Base-by-base conservation (phyloP, 441 rosid species). In the Hura crepitans region DNA sequence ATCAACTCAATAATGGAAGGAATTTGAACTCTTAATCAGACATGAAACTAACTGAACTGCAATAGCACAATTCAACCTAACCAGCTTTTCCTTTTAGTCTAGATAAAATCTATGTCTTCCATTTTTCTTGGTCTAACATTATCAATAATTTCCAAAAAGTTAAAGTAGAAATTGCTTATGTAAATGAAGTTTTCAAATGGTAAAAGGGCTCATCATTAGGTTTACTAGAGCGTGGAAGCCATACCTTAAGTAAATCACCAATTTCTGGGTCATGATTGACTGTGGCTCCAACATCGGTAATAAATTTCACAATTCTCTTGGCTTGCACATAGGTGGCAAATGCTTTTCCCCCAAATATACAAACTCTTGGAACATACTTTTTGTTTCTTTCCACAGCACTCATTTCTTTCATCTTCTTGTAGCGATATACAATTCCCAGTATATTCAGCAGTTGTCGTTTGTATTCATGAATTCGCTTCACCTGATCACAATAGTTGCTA, bases 341-440 rank as follows among this genome's bases (percentile, higher is more conserved):
- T 56, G 99, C 99, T 78, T 94, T 94, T 11, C 99, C 99, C 12
- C 97, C 99, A 78, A 94, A 92, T 80, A 94, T 87, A 78, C 99
- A 94, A 73, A 92, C 97, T 79, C 99, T 86, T 2, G 99, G 97
- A 57, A 79, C 91, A 73, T 74, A 94, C 63, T 77, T 82, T 31
- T 77, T 77, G 70, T 75, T 81, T 80, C 97, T 90, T 78, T 92
- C 94, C n/a, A 63, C 79, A 20, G 85, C 80, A 76, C 72, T 87
- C 96, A 89, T 86, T 83, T 90, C 97, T 79, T 94, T 94, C 97
- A 94, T 92, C 85, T 82, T 79, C 86, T 90, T 94, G 92, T 94
- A 94, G 51, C 97, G 97, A 71, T 86, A 84, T 62, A 90, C 97
- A 55, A 94, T 89, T 59, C 99, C 99, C 69, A 92, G 79, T 69